These are phyloP conservation scores for Elsinoe fawcettii DNA, from an alignment of 2,329 filamentous ascomycete genomes.

Conservation along the genomic window DNA sequence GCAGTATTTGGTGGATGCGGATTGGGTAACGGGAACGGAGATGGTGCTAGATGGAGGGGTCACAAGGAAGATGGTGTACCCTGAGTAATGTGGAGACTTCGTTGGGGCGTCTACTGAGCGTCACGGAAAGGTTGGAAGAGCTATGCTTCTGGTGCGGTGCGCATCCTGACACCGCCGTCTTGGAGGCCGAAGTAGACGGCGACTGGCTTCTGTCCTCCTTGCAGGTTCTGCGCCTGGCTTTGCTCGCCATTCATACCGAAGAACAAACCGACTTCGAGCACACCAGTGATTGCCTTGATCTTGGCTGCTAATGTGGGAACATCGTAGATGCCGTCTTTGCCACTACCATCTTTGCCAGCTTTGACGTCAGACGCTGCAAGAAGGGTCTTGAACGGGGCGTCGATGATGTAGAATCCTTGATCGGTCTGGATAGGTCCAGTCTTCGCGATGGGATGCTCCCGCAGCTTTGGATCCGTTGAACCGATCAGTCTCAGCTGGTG, in stretches of 20 bases:
- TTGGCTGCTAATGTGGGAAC: slow-evolving; percentile 64
- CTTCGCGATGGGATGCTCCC: slow-evolving; percentile 66
- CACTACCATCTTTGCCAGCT: slow-evolving; percentile 30
- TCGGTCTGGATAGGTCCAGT: slow-evolving; percentile 79
- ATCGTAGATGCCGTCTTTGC: slow-evolving; percentile 63
- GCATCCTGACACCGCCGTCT: slow-evolving; percentile 42
- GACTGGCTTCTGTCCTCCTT: slow-evolving; percentile 80
- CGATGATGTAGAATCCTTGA: slow-evolving; percentile 82
- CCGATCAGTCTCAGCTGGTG: slow-evolving; percentile 65
- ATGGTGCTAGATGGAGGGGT: slow-evolving; percentile 42
- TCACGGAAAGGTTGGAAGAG: not conserved
- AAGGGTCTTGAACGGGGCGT: slow-evolving; percentile 74
- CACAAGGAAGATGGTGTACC: slow-evolving; percentile 40
- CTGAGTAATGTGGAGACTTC: slow-evolving; percentile 21
- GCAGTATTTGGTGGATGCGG: slow-evolving; percentile 34
- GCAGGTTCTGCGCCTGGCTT: slow-evolving; percentile 48
- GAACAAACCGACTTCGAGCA: slow-evolving; percentile 89
- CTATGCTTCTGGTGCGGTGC: slow-evolving; percentile 7
- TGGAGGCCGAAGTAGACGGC: slow-evolving; percentile 93
- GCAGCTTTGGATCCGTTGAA: slow-evolving; percentile 60
- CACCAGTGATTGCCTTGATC: slow-evolving; percentile 75
- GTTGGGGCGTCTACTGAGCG: not conserved
- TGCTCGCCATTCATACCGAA: slow-evolving; percentile 70
- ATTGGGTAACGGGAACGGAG: slow-evolving; percentile 40
- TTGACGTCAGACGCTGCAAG: slow-evolving; percentile 53